Percentiles rank a stretch among this genome's conserved stretches.
phyloP scores from a whole-genome alignment of 1,284 basidiomycete genomes.

The Gymnopus androsaceus region DNA sequence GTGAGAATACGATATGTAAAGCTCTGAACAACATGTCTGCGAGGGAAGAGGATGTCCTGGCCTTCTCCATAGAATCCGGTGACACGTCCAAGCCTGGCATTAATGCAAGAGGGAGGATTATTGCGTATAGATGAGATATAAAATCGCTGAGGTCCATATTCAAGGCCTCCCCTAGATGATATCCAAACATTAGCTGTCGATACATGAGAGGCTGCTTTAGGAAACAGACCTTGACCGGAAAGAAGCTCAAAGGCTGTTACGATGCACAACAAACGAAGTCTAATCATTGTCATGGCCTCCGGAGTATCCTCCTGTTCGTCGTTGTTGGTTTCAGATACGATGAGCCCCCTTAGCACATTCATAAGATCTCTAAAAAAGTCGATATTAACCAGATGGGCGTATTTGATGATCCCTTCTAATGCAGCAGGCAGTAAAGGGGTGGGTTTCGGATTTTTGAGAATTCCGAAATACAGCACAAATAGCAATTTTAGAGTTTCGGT shows the following conservation, averaged over 20 bases:
- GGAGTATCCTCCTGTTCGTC: conserved; percentile 43
- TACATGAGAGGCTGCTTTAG: conserved; percentile 3
- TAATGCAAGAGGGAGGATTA: conserved; percentile 64
- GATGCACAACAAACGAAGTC: conserved; percentile 82
- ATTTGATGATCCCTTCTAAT: conserved; percentile 89
- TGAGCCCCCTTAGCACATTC: conserved; percentile 80
- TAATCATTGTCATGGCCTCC: conserved; percentile 41
- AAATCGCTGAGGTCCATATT: conserved; percentile 95
- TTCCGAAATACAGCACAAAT: conserved; percentile 96
- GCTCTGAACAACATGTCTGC: conserved; percentile 86
- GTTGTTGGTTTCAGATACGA: conserved; percentile 51
- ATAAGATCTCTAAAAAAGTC: conserved; percentile 98
- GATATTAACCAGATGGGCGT: conserved; percentile 95
- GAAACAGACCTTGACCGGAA: conserved; percentile 82
- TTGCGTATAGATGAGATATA: conserved; percentile 73
- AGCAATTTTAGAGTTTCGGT: conserved; percentile 98
- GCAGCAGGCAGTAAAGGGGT: conserved; percentile 86
- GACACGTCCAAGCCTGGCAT: conserved; percentile 50
- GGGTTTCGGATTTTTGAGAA: conserved; percentile 87
- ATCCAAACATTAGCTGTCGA: conserved; percentile 8
- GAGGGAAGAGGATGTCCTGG: conserved; percentile 31
- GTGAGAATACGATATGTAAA: conserved; percentile 78
- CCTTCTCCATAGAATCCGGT: conserved; percentile 24
- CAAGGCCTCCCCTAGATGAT: conserved; percentile 80
- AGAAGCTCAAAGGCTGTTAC: conserved; percentile 96